Percentiles rank a stretch among this genome's conserved stretches.
Conservation (phyloP, 805 yeast genomes). For the Kodamaea laetipori region DNA sequence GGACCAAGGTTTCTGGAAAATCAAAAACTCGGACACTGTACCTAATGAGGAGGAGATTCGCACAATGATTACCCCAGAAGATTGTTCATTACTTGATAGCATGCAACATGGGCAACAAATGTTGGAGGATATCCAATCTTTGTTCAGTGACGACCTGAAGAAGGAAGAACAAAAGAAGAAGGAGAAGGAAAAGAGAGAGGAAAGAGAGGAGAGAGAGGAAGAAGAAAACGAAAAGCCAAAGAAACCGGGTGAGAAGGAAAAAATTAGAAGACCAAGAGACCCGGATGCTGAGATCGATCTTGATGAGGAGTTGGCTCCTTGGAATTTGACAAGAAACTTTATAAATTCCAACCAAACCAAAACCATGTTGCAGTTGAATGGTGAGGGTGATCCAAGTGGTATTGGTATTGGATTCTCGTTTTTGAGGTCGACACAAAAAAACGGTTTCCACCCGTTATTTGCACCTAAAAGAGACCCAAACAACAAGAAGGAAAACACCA, state of each 20-base stretch:
- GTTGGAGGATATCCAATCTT: conserved; percentile 75
- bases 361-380: conserved; percentile 92
- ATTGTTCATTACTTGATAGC: conserved; percentile 78
- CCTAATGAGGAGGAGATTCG: conserved; percentile 78
- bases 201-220: conserved; percentile 22
- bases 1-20: conserved; percentile 94
- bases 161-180: conserved; percentile 29
- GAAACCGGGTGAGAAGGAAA: conserved; percentile 24
- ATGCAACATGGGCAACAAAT: conserved; percentile 93
- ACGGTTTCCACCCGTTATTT: conserved; percentile 64
- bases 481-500: conserved; percentile 36
- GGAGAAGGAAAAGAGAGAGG: conserved; percentile 31
- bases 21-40: conserved; percentile 59
- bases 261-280: conserved; percentile 29
- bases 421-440: conserved; percentile 90
- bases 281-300: conserved; percentile 53
- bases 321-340: conserved; percentile 92
- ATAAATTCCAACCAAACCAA: conserved; percentile 94
- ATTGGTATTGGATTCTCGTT: conserved; percentile 88
- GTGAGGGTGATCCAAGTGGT: conserved; percentile 94
- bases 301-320: conserved; percentile 86
- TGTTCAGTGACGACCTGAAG: conserved; percentile 38
- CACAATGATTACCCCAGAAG: conserved; percentile 90
- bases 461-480: conserved; percentile 37
- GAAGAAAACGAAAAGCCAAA: conserved; percentile 23